Percentiles rank a stretch among this genome's conserved stretches.
Evolutionary conservation across 345 rosid species (phyloP).

Genomic region (Erodium maritimum): DNA sequence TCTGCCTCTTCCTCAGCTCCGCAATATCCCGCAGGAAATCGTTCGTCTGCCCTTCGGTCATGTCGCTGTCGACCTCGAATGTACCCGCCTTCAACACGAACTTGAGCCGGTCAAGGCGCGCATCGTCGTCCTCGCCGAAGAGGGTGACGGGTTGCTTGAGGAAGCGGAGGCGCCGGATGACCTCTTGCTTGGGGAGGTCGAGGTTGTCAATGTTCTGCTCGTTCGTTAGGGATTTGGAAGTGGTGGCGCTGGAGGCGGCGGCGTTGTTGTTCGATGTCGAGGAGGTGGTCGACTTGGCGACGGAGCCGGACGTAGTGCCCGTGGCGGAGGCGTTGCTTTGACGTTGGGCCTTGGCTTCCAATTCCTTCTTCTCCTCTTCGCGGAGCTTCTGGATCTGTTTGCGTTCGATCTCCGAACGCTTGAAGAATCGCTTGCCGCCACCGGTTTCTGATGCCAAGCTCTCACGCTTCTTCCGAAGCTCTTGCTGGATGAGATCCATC

Average conservation of each 20-base stretch:
- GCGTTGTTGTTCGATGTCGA: conserved; percentile 19
- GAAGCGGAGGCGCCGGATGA: conserved; percentile 77
- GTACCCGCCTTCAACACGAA: conserved; percentile 67
- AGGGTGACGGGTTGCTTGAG: conserved; percentile 90
- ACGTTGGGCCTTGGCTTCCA: conserved; percentile 66
- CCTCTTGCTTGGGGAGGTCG: conserved; percentile 75
- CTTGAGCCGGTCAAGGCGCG: conserved; percentile 76
- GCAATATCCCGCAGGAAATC: conserved; percentile 88
- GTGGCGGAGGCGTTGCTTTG: conserved; percentile 25
- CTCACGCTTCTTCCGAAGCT: conserved; percentile 64
- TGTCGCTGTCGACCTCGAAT: conserved; percentile 88
- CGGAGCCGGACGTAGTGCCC: conserved; percentile 17
- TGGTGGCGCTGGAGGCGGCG: conserved; percentile 23
- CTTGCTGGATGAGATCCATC: conserved; percentile 76
- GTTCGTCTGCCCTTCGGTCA: conserved; percentile 94
- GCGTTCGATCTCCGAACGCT: conserved; percentile 86
- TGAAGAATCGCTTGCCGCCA: conserved; percentile 68
- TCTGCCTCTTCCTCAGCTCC: conserved; percentile 90
- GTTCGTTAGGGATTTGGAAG: conserved; percentile 60
- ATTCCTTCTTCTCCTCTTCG: conserved; percentile 74
- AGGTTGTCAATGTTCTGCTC: conserved; percentile 79
- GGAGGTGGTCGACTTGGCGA: conserved; percentile 22
- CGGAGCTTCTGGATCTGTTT: conserved; percentile 79
- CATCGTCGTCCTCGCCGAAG: conserved; percentile 82
- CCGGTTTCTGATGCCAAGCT: conserved; percentile 61